Evolutionary conservation across 495 filamentous ascomycete genomes (phyloP).

Genomic region (Podospora sp.): DNA sequence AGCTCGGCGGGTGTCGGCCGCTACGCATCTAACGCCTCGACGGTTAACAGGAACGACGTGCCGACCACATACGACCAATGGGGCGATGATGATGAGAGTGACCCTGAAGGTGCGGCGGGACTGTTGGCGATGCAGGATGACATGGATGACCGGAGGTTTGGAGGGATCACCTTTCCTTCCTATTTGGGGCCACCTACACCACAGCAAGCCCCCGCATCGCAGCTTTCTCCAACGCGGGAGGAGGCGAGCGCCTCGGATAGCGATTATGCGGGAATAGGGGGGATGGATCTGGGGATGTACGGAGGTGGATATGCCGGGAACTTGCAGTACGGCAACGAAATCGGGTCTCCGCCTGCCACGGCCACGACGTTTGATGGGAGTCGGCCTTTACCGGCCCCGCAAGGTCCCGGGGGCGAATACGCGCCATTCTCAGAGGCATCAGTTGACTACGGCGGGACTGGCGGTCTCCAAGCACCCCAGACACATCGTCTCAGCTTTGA

Average conservation of each 20-base stretch:
- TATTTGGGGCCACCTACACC: constrained; percentile 25
- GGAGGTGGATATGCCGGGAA: constrained; percentile 74
- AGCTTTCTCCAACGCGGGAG: constrained; percentile 38
- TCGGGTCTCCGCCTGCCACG: constrained; percentile 42
- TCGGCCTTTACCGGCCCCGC: constrained; percentile 42
- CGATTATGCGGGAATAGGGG: constrained; percentile 65
- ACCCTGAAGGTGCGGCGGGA: constrained; percentile 87
- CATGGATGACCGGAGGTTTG: constrained; percentile 74
- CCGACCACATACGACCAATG: constrained; percentile 37
- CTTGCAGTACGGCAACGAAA: constrained; percentile 71
- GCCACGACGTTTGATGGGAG: constrained; percentile 31
- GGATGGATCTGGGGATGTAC: constrained; percentile 71
- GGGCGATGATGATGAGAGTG: constrained; percentile 67
- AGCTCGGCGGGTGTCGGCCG: constrained; percentile 38
- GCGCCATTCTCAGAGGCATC: constrained; percentile 46
- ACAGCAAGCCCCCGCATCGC: constrained; percentile 10
- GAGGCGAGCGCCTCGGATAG: constrained; percentile 62
- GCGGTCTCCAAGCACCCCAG: constrained; percentile 75
- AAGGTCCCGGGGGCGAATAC: constrained; percentile 41
- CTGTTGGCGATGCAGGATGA: constrained; percentile 83
- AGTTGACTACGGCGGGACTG: constrained; percentile 79
- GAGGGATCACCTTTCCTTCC: constrained; percentile 35
- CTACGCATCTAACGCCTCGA: constrained; percentile 53
- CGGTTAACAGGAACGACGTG: constrained; percentile 45
- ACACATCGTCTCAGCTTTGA: constrained; percentile 83